A percentile compares a stretch with the other conserved stretches of the same genome.
phyloP scores from a whole-genome alignment of 768 basidiomycete species.

The Mycena galopus region DNA sequence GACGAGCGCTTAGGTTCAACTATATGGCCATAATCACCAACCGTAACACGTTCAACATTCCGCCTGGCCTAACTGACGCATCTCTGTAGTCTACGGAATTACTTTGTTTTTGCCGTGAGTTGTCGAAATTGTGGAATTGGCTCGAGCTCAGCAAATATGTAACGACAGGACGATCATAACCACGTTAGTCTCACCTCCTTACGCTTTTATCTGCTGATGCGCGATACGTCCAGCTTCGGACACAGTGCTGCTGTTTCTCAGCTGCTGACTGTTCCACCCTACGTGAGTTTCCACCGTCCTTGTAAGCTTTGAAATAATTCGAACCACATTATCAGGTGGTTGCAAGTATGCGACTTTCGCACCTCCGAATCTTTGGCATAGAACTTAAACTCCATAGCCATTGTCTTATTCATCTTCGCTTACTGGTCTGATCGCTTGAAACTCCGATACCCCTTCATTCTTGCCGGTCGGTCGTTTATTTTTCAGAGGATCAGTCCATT shows the following conservation, averaged over 20 bases:
- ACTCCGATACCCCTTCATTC: conserved; percentile 70
- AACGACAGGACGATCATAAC: conserved; percentile 69
- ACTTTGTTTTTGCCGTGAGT: conserved; percentile 79
- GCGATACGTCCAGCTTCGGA: conserved; percentile 62
- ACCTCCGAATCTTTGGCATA: background rate
- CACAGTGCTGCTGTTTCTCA: conserved; percentile 68
- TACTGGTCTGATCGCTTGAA: conserved; percentile 69
- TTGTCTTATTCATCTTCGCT: conserved; percentile 65
- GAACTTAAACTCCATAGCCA: conserved; percentile 52
- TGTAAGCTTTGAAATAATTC: background rate
- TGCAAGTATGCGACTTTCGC: conserved; percentile 61
- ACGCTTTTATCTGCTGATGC: background rate
- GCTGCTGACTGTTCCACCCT: conserved; percentile 77
- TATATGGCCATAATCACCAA: conserved; percentile 72
- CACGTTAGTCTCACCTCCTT: conserved; percentile 46
- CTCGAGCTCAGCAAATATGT: background rate
- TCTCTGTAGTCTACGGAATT: conserved; percentile 71
- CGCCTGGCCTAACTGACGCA: background rate
- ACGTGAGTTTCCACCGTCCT: conserved; percentile 42
- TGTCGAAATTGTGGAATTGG: background rate
- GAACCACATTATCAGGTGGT: conserved; percentile 43
- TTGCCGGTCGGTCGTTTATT: conserved; percentile 60
- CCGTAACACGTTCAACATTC: conserved; percentile 55
- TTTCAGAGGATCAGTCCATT: background rate
- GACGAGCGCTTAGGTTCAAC: conserved; percentile 53